Percentiles rank a stretch among this genome's conserved stretches.
phyloP scores from a whole-genome alignment of 106 monocot genomes.

The Apostasia shenzhenica region DNA sequence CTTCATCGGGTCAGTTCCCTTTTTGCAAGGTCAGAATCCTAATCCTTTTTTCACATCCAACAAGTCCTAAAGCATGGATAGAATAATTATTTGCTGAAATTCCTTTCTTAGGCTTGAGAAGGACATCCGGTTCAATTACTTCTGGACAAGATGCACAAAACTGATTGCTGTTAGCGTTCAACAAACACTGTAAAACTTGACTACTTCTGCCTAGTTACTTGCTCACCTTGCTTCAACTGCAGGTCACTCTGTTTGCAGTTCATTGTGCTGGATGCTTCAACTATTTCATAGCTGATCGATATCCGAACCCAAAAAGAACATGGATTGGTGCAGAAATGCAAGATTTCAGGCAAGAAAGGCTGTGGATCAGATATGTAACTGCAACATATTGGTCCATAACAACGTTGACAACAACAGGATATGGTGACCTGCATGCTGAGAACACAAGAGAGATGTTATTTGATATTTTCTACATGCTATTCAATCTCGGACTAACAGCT shows the following conservation, averaged over 20 bases:
- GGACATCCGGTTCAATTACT: conserved; percentile 41
- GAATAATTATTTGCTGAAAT: not conserved
- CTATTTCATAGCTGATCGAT: conserved; percentile 20
- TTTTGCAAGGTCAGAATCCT: conserved; percentile 50
- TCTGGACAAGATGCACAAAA: conserved; percentile 32
- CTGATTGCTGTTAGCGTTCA: conserved; percentile 16
- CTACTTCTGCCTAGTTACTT: not conserved
- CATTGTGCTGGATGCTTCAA: conserved; percentile 15
- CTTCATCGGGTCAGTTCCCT: conserved; percentile 57
- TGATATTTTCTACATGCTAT: conserved; percentile 32
- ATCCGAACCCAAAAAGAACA: conserved; percentile 31
- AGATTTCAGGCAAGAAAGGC: conserved; percentile 23
- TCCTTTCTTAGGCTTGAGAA: conserved; percentile 26
- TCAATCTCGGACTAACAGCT: conserved; percentile 36
- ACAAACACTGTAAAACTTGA: no score
- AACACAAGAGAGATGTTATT: conserved; percentile 41
- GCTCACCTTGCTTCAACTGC: not conserved
- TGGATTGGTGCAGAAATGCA: conserved; percentile 46
- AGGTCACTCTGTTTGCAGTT: conserved; percentile 18
- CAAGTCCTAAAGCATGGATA: not conserved
- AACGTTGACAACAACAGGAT: conserved; percentile 40
- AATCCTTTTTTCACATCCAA: conserved; percentile 3
- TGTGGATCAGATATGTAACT: conserved; percentile 36
- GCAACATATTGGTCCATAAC: conserved; percentile 46
- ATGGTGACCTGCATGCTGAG: conserved; percentile 39